These are phyloP conservation scores for Acanthamoeba divionensis DNA, from an alignment of 208 protist species.

Conservation along the genomic window DNA sequence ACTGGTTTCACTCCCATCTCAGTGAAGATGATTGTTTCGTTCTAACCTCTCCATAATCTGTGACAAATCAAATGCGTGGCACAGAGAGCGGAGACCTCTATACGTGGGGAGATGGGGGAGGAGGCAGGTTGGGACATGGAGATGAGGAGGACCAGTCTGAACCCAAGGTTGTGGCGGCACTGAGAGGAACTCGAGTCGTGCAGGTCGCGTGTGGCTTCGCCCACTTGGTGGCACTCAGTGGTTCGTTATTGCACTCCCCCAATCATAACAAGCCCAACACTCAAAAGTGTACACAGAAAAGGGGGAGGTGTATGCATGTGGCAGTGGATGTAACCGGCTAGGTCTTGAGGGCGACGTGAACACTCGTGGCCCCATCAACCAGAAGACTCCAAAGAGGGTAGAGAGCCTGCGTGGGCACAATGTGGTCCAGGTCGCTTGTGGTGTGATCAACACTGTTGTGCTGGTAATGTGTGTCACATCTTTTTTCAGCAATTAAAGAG, in stretches of 20 bases:
- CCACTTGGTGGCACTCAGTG: constrained; percentile 2
- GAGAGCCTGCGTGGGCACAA: not conserved
- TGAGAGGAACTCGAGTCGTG: not conserved
- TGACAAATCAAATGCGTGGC: no score
- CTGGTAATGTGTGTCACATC: not conserved
- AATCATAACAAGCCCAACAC: not conserved
- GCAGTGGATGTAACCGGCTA: not conserved
- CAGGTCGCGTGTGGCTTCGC: constrained; percentile 12
- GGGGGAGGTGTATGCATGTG: constrained; percentile 35
- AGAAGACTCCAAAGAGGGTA: not conserved
- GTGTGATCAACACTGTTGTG: not conserved
- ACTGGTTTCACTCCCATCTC: not conserved
- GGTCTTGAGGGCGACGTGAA: not conserved
- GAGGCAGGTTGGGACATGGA: not conserved
- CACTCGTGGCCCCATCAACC: not conserved
- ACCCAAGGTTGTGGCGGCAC: not conserved
- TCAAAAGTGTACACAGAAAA: not conserved
- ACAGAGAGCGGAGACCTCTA: constrained; percentile 18
- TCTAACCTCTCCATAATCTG: no score
- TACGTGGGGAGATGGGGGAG: constrained; percentile 17
- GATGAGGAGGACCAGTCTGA: constrained; percentile 46
- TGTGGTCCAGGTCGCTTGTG: not conserved
- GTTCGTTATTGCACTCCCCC: not conserved
- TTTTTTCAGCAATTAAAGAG: no score
- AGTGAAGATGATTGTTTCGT: no score